Base-by-base conservation (phyloP, 768 basidiomycete genomes). In the Auricularia sp. region DNA sequence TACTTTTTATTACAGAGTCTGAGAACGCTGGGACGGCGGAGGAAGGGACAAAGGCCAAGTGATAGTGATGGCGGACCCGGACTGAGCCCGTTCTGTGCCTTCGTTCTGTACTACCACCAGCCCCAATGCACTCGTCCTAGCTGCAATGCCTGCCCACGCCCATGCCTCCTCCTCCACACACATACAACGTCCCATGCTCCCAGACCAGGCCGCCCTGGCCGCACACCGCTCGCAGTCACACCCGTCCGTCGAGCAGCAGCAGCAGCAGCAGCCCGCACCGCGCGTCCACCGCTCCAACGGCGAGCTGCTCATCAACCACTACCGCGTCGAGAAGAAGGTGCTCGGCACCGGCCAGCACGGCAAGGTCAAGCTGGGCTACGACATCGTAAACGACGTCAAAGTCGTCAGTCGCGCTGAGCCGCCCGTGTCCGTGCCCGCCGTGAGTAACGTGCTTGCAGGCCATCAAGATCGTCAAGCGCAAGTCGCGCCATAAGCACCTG, bases 331-430 rank as follows among this genome's bases (percentile, higher is more conserved):
- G 62, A 79, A 81, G 64, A 59, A 51, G 47, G 83, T 83, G 70
- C 86, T 97, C 23, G 95, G 95, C 23, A 84, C 83, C 65, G 95
- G 95, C 12, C 90, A 92, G 72, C 94, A 97, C 71, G 95, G 95
- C 60, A 85, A 88, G 71, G 95, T 98, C 66, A 90, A 85, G 75
- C 78, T 89, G 3, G 91, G 90, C 39, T 81, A 71, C 72, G 83
- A 84, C 74, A 79, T 74, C 72, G 76, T 44, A 60, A 69, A 68
- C 68, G 72, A 70, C 70, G 62, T 65, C 62, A 77, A 61, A 69
- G 81, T 72, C 77, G 82, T 79, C 72, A 74, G 82, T 72, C 68
- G 29, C 79, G 67, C 66, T 35, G 33, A 33, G 14, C 56, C 29
- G 43, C 2, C 2, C 29, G 29, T 29, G 29, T 29, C 29, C 29